These are phyloP conservation scores for Grosmannia serpens DNA, from an alignment of 2,329 filamentous ascomycete species.

Conservation along the genomic window DNA sequence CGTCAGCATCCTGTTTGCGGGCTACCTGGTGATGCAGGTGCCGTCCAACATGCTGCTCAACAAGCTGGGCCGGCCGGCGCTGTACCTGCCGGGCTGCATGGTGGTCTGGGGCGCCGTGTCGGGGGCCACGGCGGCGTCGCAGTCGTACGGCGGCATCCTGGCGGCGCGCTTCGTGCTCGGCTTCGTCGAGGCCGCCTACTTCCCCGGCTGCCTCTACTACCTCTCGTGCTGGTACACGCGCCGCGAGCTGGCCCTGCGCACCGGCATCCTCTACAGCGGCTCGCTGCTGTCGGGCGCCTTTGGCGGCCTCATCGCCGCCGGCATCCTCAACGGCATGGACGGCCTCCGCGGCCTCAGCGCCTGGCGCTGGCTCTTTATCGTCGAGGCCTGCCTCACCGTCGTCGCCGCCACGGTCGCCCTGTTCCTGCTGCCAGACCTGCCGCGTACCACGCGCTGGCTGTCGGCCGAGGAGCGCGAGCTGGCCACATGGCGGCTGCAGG, in stretches of 20 bases:
- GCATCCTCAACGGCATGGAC: constrained; percentile 41
- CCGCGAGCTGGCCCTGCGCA: constrained; percentile 12
- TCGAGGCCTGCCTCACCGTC: constrained; percentile 47
- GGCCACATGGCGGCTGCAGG: constrained; percentile 40
- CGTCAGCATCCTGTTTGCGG: constrained; percentile 5
- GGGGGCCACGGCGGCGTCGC: not conserved
- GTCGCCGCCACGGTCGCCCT: constrained; percentile 41
- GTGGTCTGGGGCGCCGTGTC: not conserved
- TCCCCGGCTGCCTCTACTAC: constrained; percentile 40
- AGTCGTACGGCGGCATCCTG: not conserved
- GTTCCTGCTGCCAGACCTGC: constrained; percentile 60
- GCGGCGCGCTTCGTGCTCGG: constrained; percentile 4
- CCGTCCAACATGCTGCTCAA: constrained; percentile 2
- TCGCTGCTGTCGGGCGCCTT: constrained; percentile 11
- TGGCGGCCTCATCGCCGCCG: constrained; percentile 21
- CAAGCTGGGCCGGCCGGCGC: not conserved
- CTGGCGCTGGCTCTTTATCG: constrained; percentile 35
- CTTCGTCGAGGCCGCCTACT: constrained; percentile 5
- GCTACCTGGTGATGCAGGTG: constrained; percentile 7
- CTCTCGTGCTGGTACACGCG: constrained; percentile 14
- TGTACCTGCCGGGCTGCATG: not conserved
- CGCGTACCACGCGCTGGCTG: constrained; percentile 36
- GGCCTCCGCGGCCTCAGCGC: constrained; percentile 33
- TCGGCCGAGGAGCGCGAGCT: constrained; percentile 42
- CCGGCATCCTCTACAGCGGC: constrained; percentile 13